Conservation (phyloP, 495 filamentous ascomycete genomes). For the Schizothecium vesticola region DNA sequence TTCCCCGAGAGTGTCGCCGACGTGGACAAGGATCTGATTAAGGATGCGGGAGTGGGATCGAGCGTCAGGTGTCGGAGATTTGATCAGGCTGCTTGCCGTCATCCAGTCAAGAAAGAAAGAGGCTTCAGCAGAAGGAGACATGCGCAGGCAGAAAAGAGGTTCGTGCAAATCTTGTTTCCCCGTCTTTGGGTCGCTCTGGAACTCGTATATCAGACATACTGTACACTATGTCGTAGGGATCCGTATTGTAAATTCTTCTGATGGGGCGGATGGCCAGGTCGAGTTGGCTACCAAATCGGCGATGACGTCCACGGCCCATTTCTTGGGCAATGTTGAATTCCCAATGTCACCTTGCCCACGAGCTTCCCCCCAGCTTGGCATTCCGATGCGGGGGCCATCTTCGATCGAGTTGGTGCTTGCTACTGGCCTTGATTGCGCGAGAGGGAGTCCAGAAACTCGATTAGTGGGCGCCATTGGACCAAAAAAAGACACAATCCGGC, state of each 20-base stretch:
- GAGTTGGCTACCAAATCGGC: not conserved
- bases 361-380: not conserved
- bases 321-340: not conserved
- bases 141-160: not conserved
- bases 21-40: not conserved
- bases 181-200: not conserved
- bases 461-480: not conserved
- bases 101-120: not conserved
- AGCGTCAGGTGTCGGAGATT: not conserved
- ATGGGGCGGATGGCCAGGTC: not conserved
- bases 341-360: slow-evolving; percentile 1
- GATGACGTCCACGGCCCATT: slow-evolving; percentile 12
- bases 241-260: not conserved
- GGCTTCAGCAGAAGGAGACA: not conserved
- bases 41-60: not conserved
- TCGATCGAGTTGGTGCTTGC: not conserved
- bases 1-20: not conserved
- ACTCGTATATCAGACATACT: not conserved
- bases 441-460: not conserved
- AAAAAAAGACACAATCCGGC: not conserved
- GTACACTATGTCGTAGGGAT: not conserved
- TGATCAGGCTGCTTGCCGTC: not conserved
- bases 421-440: not conserved
- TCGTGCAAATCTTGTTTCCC: not conserved
- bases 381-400: slow-evolving; percentile 2